Base-by-base conservation (phyloP, 2,329 filamentous ascomycete species). In the Tolypocladium amazonense region DNA sequence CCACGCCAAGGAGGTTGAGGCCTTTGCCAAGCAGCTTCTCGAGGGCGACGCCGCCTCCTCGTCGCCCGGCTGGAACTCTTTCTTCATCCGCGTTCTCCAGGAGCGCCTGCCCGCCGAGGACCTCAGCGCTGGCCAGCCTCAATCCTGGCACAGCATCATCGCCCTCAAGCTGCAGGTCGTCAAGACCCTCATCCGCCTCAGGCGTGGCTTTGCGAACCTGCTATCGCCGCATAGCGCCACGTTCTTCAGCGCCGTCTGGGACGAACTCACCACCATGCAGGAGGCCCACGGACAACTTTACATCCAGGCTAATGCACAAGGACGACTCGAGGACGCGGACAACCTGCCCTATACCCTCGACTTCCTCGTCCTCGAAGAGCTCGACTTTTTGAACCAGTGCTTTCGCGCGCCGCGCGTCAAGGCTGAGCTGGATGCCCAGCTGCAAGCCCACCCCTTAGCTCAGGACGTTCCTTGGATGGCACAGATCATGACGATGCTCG, bases 291-390 rank as follows among this genome's bases (percentile, higher is more conserved):
- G 90, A 65, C 80, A 88, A 64, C 86, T 96, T 69, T 99, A 95
- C 73, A 90, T 97, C 65, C 82, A 89, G 59, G 87, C 90, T 64
- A 90, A 93, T 66, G 85, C 88, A 54, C 92, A 97, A 74, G 90
- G 92, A 59, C 86, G 93, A 43, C 76, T 97, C 39, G 92, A 96
- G 72, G 92, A 97, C 71, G 85, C 89, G 4, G 93, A 99, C 71
- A 87, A 87, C 50, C 80, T 99, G n/a, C 92, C 93, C 0, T 97
- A 96, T 73, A 96, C 92, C 1, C 80, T 99, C 30, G 94, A 99
- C 73, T 94, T 96, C 69, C 81, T 99, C 57, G 86, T 97, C 4
- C 78, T 97, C 9, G 94, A 99, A 72, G 92, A 97, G 72, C 80
- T 99, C 30, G 94, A 99, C 73, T 92, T 97, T 69, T 84, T 99